Base-by-base conservation (phyloP, 2,329 filamentous ascomycete genomes). In the Drechslera avenae region DNA sequence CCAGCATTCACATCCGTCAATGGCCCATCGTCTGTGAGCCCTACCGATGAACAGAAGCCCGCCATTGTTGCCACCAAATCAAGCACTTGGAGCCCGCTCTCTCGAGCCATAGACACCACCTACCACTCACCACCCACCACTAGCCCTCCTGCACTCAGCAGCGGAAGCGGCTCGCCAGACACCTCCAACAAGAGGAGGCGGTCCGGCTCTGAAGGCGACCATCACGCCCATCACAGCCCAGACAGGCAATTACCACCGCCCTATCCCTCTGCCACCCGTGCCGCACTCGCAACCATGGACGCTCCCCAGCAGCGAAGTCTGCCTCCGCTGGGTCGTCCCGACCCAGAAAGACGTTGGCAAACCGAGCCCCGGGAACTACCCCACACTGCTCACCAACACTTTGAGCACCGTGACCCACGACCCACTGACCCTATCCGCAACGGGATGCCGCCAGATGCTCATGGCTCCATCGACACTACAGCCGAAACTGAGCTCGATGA, bases 151-250 rank as follows among this genome's bases (percentile, higher is more conserved):
- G 52, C 57, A 16, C 45, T 54, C 13, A 57, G 57, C 47, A 55
- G 53, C 17, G 50, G 54, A 43, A 63, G 62, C 14, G 47, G 37
- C 9, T 69, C 70, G 10, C 60, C 64, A 6, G 52, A 57, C 12
- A 70, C 64, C 46, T 62, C 68, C 73, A 83, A 85, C 64, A 81
- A 81, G 59, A 73, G 80, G 50, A 93, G 91, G 73, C 83, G 89
- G 53, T 90, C 89, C 5, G 76, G 79, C 37, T 89, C 87, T 5
- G 71, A 78, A 59, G 60, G 66, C 54, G 57, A 71, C 66, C 45
- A 62, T 68, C 56, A 67, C 60, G 67, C 67, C n/a, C 75, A 73
- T 50, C 70, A 73, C 51, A 73, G 60, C 42, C 67, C 74, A 46
- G 72, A 63, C 28, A 47, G 39, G 17, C 54, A 70, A 66, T 57